Percentiles rank a stretch among this genome's conserved stretches.
Conservation (phyloP, 306 rosid genomes). For the Macrotyloma uniflorum region DNA sequence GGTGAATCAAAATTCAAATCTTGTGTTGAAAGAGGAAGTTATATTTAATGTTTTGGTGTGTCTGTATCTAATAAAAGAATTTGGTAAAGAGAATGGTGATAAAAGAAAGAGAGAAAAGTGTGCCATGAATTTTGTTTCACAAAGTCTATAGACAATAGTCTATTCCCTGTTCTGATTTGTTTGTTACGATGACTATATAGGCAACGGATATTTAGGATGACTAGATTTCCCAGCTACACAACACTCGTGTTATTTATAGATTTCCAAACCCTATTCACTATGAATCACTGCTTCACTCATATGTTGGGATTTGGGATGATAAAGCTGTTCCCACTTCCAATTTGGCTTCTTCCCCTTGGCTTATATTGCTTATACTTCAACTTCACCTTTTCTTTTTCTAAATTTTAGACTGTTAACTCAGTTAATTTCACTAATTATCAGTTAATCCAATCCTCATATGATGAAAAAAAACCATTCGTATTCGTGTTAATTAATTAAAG, state of each 20-base stretch:
- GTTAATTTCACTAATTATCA: too few relatives aligned
- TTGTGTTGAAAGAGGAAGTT: too few relatives aligned
- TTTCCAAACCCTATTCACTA: slow-evolving; percentile 37
- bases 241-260: not conserved
- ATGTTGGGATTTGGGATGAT: slow-evolving; percentile 58
- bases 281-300: not conserved
- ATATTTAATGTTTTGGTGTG: too few relatives aligned
- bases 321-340: slow-evolving; percentile 46
- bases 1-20: too few relatives aligned
- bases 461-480: too few relatives aligned
- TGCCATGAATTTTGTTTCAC: too few relatives aligned
- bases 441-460: too few relatives aligned
- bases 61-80: too few relatives aligned
- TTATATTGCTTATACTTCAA: not conserved
- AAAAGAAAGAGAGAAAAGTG: too few relatives aligned
- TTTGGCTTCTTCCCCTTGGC: slow-evolving; percentile 25
- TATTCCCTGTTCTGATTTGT: not conserved
- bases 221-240: slow-evolving; percentile 44
- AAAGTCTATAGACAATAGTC: not conserved
- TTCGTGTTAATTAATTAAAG: too few relatives aligned
- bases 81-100: too few relatives aligned
- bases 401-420: too few relatives aligned
- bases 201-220: slow-evolving; percentile 32
- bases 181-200: slow-evolving; percentile 18
- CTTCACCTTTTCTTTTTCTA: not conserved